These are phyloP conservation scores for Solanum chilense DNA, from an alignment of 257 asterid genomes.

Conservation along the genomic window DNA sequence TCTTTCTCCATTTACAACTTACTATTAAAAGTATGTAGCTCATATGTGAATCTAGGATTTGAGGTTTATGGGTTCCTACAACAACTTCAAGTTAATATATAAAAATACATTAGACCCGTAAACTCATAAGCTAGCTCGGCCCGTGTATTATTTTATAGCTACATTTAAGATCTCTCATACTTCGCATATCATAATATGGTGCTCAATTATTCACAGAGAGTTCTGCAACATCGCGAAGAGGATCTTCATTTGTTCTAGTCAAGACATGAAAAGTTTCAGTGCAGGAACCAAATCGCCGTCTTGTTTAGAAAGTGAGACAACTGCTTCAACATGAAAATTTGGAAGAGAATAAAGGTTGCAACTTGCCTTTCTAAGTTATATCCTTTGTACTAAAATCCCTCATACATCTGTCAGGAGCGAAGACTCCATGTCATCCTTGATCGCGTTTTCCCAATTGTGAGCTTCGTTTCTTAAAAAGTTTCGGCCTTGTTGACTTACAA, in stretches of 20 bases:
- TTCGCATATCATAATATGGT: not conserved
- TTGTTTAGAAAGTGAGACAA: slow-evolving; percentile 28
- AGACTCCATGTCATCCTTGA: not conserved
- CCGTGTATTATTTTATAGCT: not conserved
- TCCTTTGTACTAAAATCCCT: not conserved
- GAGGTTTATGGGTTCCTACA: not conserved
- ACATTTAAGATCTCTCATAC: not conserved
- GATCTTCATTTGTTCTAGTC: slow-evolving; percentile 66
- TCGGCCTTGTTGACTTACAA: not conserved
- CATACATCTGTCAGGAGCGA: not conserved
- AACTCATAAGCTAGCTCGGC: not conserved
- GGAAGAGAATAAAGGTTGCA: not conserved
- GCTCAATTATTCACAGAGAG: slow-evolving; percentile 38
- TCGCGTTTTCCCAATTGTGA: not conserved
- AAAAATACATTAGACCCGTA: not conserved
- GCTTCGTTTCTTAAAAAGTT: not conserved
- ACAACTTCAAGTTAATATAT: not conserved
- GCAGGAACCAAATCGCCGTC: slow-evolving; percentile 39
- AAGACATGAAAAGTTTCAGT: slow-evolving; percentile 65
- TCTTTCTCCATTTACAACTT: not conserved
- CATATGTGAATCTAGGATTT: not conserved
- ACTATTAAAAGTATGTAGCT: not conserved
- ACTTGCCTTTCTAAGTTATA: not conserved
- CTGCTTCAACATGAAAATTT: not conserved
- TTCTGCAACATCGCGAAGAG: slow-evolving; percentile 63